Conservation (phyloP, 1,284 basidiomycete species). For the Vanrija humicola region DNA sequence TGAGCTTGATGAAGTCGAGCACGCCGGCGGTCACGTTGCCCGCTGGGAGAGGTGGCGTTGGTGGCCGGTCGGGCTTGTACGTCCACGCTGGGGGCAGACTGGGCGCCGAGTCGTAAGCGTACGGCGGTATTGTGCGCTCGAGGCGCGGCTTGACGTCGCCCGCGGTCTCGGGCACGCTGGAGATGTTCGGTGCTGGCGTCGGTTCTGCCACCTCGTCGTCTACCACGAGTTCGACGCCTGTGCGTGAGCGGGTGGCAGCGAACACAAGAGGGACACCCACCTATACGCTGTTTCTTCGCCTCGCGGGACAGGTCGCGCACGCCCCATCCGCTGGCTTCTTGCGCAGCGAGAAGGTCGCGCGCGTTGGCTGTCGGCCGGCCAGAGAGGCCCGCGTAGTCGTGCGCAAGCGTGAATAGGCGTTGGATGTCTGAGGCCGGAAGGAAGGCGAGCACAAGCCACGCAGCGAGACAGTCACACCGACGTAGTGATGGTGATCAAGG, state of each 20-base stretch:
- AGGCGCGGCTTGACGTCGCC: slow-evolving; percentile 13
- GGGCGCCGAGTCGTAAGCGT: slow-evolving; percentile 37
- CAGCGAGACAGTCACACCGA: neutral
- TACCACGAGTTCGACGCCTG: slow-evolving; percentile 7
- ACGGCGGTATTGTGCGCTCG: slow-evolving; percentile 6
- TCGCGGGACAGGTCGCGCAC: slow-evolving; percentile 22
- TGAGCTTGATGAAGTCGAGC: slow-evolving; percentile 45
- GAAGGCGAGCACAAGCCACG: too few species aligned
- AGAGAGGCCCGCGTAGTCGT: slow-evolving; percentile 29
- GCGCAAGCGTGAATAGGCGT: slow-evolving; percentile 28
- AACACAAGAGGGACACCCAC: slow-evolving; percentile 13
- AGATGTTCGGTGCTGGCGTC: neutral
- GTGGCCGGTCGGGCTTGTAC: slow-evolving; percentile 16
- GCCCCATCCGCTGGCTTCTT: slow-evolving; percentile 22
- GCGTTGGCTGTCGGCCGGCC: slow-evolving; percentile 25
- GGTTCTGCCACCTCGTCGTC: slow-evolving; percentile 6
- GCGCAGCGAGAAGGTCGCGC: slow-evolving; percentile 28
- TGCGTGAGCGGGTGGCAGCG: neutral
- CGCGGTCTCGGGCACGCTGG: slow-evolving; percentile 4
- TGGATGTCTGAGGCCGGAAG: slow-evolving; percentile 29
- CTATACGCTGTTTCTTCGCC: slow-evolving; percentile 24
- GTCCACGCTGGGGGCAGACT: slow-evolving; percentile 37
- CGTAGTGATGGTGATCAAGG: neutral
- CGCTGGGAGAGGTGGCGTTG: slow-evolving; percentile 2
- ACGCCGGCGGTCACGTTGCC: slow-evolving; percentile 31